A percentile compares a stretch with the other conserved stretches of the same genome.
These are phyloP conservation scores for Prunus yedoensis DNA, from an alignment of 331 rosid genomes.

Conservation along the genomic window DNA sequence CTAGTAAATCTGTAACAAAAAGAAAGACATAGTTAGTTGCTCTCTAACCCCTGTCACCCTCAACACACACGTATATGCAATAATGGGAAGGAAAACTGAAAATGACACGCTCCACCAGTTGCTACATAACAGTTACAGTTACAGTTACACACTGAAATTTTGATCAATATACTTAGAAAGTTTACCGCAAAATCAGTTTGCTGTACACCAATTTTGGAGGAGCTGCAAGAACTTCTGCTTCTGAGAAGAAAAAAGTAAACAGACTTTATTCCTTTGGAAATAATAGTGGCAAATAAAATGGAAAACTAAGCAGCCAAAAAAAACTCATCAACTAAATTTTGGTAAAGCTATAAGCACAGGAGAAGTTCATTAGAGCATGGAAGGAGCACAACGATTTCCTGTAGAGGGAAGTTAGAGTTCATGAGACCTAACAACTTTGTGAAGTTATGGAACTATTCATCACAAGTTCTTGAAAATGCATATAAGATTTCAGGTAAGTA, in stretches of 20 bases:
- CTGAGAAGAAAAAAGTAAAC: conserved; percentile 44
- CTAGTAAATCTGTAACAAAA: conserved; percentile 63
- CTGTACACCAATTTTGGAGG: conserved; percentile 93
- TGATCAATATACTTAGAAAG: conserved; percentile 7
- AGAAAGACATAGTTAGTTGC: conserved; percentile 14
- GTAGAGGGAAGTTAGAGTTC: neutral
- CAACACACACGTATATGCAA: neutral
- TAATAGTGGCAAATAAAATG: neutral
- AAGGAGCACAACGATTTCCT: neutral
- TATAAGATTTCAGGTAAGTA: neutral
- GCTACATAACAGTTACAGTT: conserved; percentile 4
- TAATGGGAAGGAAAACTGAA: neutral
- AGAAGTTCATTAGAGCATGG: neutral
- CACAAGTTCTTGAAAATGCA: neutral
- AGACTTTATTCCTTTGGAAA: conserved; percentile 12
- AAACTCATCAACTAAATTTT: neutral
- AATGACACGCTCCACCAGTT: conserved; percentile 27
- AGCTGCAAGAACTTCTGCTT: conserved; percentile 86
- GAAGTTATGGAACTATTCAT: neutral
- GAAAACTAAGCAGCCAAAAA: conserved; percentile 12
- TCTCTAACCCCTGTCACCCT: neutral
- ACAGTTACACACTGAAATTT: neutral
- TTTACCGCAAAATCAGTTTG: conserved; percentile 80
- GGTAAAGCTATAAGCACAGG: neutral
- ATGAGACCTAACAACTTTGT: neutral